Percentiles rank a stretch among this genome's conserved stretches.
Evolutionary conservation across 2,329 filamentous ascomycete genomes (phyloP).

Genomic region (Byssochlamys sp.): DNA sequence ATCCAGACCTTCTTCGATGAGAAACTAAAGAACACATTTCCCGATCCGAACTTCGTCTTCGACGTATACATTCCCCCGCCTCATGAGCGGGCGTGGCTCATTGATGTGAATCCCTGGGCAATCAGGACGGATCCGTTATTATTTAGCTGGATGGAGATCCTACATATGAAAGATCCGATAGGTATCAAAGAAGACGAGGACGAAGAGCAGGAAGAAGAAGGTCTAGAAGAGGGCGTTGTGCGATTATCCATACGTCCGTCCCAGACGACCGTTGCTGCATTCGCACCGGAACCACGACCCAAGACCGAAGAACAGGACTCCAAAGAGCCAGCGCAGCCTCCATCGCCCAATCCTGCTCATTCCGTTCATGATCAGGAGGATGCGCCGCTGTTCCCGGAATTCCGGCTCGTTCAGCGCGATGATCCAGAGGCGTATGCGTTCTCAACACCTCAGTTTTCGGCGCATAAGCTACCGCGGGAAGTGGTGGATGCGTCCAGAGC

Average conservation of each 20-base stretch:
- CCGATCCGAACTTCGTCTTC: conserved; percentile 74
- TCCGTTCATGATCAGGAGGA: conserved; percentile 38
- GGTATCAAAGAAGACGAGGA: conserved; percentile 26
- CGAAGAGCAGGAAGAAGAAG: conserved; percentile 13
- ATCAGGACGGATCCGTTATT: conserved; percentile 76
- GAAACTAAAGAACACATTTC: conserved; percentile 65
- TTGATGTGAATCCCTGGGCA: conserved; percentile 95
- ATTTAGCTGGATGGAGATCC: conserved; percentile 80
- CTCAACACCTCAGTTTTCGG: conserved; percentile 76
- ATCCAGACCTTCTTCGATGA: conserved; percentile 70
- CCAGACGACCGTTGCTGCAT: not conserved
- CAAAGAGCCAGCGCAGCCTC: conserved; percentile 23
- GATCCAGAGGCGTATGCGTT: conserved; percentile 86
- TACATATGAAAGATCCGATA: conserved; percentile 52
- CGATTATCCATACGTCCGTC: conserved; percentile 19
- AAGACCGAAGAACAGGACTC: conserved; percentile 18
- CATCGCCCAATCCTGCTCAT: conserved; percentile 35
- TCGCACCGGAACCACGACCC: conserved; percentile 5
- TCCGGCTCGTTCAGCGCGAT: conserved; percentile 70
- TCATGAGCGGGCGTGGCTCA: conserved; percentile 67
- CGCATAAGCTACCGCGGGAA: conserved; percentile 88
- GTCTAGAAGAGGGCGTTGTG: conserved; percentile 23
- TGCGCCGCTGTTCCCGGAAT: conserved; percentile 57
- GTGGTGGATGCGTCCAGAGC: conserved; percentile 63
- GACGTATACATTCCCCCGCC: conserved; percentile 80